phyloP scores from a whole-genome alignment of 768 basidiomycete genomes.

The Pisolithus orientalis region DNA sequence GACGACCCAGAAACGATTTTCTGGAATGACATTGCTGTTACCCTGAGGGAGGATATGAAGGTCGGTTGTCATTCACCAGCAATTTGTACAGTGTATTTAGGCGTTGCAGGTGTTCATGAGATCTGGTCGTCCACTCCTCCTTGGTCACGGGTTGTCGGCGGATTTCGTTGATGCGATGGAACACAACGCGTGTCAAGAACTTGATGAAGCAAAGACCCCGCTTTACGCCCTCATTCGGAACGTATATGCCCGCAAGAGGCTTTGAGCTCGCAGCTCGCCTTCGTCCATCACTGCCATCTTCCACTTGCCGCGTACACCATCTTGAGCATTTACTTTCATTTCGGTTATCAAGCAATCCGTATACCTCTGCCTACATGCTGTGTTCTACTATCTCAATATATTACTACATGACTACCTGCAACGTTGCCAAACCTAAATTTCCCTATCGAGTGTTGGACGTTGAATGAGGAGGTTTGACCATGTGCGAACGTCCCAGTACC shows the following conservation, averaged over 20 bases:
- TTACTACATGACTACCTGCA: not conserved
- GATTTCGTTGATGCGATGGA: constrained; percentile 50
- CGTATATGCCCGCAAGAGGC: constrained; percentile 45
- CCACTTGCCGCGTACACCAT: not conserved
- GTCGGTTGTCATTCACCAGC: constrained; percentile 27
- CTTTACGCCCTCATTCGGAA: constrained; percentile 53
- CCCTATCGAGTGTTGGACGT: not conserved
- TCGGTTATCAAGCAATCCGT: not conserved
- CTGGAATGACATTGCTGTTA: constrained; percentile 37
- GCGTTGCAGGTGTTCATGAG: constrained; percentile 51
- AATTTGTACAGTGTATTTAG: not conserved
- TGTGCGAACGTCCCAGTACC: too few species aligned
- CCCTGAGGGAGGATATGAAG: constrained; percentile 53
- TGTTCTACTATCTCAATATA: not conserved
- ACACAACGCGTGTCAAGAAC: constrained; percentile 43
- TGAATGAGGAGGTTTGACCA: not conserved
- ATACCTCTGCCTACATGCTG: not conserved
- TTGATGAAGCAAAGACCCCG: constrained; percentile 39
- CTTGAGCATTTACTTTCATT: not conserved
- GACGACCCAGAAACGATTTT: constrained; percentile 18
- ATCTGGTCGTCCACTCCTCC: constrained; percentile 61
- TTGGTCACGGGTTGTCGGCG: constrained; percentile 55
- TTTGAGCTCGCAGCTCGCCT: constrained; percentile 8
- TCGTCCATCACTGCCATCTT: not conserved
- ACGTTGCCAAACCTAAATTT: not conserved